Evolutionary conservation across 768 basidiomycete species (phyloP).

Genomic region (Amanita brunnescens): DNA sequence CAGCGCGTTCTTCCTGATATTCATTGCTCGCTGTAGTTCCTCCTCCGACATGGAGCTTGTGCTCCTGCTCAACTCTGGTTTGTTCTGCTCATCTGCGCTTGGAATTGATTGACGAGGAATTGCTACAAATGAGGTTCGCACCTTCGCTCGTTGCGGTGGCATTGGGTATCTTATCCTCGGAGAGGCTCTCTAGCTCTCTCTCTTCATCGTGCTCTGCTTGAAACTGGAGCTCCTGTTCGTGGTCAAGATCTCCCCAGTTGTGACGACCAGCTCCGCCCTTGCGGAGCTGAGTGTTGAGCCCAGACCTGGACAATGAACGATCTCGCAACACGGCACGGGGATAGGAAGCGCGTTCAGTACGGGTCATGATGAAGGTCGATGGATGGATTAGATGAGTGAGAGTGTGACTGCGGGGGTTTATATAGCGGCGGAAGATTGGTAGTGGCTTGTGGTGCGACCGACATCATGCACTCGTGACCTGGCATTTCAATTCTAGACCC

Average conservation of each 20-base stretch:
- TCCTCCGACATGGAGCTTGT: conserved; percentile 46
- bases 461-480: conserved; percentile 7
- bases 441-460: neutral
- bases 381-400: conserved; percentile 1
- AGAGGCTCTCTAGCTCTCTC: conserved; percentile 30
- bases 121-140: neutral
- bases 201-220: conserved; percentile 50
- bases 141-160: neutral
- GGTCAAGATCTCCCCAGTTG: conserved; percentile 73
- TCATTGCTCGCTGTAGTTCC: conserved; percentile 51
- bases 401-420: conserved; percentile 3
- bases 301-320: conserved; percentile 72
- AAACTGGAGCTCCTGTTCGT: conserved; percentile 55
- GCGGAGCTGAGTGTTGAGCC: conserved; percentile 60
- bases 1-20: conserved; percentile 68
- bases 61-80: conserved; percentile 25
- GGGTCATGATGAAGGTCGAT: conserved; percentile 46
- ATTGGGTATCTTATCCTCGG: conserved; percentile 18
- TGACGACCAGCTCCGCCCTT: conserved; percentile 77
- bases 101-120: neutral
- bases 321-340: conserved; percentile 69
- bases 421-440: neutral
- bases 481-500: neutral
- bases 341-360: conserved; percentile 64
- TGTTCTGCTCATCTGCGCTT: conserved; percentile 13